phyloP scores from a whole-genome alignment of 2,329 filamentous ascomycete species.

The Phoma sp. region DNA sequence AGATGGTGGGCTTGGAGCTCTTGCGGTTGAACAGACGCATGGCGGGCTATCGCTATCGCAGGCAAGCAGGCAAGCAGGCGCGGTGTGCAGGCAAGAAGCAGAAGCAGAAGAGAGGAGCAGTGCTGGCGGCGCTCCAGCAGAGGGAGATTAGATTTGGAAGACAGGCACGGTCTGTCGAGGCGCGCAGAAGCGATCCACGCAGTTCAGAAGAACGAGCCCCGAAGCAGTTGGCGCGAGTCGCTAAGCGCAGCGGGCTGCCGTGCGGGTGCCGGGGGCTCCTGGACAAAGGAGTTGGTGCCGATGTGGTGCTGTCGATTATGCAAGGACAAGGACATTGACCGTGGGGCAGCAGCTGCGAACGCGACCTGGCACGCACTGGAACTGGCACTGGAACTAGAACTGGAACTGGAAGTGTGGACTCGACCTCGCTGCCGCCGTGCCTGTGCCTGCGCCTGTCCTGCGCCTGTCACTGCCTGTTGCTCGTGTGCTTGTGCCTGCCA shows the following conservation, averaged over 20 bases:
- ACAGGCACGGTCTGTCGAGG: conserved; percentile 13
- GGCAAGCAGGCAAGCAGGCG: conserved; percentile 10
- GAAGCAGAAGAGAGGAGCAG: conserved; percentile 5
- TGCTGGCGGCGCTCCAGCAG: conserved; percentile 21
- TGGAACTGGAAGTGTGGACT: no score
- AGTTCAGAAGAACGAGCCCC: conserved; percentile 22
- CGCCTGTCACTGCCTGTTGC: no score
- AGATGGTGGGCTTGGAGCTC: conserved; percentile 49
- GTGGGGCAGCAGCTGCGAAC: background rate
- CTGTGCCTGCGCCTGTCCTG: no score
- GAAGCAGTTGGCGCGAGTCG: conserved; percentile 15
- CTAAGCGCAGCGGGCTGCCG: conserved; percentile 30
- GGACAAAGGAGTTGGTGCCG: conserved; percentile 24
- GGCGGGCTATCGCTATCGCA: conserved; percentile 7
- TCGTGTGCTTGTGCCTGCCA: no score
- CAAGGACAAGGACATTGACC: conserved; percentile 12
- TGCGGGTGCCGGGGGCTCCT: conserved; percentile 22
- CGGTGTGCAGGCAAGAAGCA: background rate
- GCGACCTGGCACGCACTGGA: background rate
- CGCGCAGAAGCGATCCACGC: conserved; percentile 26
- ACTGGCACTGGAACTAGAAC: no score
- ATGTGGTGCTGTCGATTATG: conserved; percentile 13
- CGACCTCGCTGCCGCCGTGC: no score
- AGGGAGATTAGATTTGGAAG: conserved; percentile 6
- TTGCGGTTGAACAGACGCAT: conserved; percentile 63